These are phyloP conservation scores for Collybiopsis confluens DNA, from an alignment of 768 basidiomycete genomes.

Conservation along the genomic window DNA sequence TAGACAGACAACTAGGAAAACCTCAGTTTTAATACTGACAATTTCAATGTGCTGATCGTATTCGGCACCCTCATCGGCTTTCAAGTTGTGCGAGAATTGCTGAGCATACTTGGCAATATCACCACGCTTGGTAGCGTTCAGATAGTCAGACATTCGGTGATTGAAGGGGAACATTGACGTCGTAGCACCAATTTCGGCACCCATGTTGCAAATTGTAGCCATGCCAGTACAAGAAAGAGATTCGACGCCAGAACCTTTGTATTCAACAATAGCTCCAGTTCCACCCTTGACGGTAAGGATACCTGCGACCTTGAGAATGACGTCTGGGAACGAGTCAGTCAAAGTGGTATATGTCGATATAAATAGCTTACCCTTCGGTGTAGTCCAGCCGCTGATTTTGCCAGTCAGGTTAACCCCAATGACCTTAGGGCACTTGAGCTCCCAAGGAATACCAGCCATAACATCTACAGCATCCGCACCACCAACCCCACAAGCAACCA, in stretches of 20 bases:
- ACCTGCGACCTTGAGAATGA: slow-evolving; percentile 98
- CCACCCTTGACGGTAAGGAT: slow-evolving; percentile 99
- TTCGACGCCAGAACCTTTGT: slow-evolving; percentile 91
- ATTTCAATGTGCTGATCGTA: slow-evolving; percentile 95
- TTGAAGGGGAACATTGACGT: slow-evolving; percentile 99
- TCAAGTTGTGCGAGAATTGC: slow-evolving; percentile 85
- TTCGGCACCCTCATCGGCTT: slow-evolving; percentile 82
- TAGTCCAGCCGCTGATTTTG: slow-evolving; percentile 94
- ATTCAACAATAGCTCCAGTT: slow-evolving; percentile 98
- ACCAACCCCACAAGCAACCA: slow-evolving; percentile 99
- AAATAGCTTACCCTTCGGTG: slow-evolving; percentile 75
- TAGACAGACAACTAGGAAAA: background rate
- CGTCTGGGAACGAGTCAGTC: too few species aligned
- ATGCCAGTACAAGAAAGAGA: slow-evolving; percentile 97
- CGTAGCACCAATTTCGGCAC: slow-evolving; percentile 98
- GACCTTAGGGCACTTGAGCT: slow-evolving; percentile 98
- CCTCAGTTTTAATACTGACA: slow-evolving; percentile 27
- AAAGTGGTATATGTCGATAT: too few species aligned
- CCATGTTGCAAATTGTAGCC: slow-evolving; percentile 99
- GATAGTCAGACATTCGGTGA: slow-evolving; percentile 86
- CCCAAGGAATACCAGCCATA: slow-evolving; percentile 98
- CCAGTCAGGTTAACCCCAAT: slow-evolving; percentile 97
- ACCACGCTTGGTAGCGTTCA: slow-evolving; percentile 89
- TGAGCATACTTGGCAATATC: slow-evolving; percentile 88
- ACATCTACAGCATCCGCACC: slow-evolving; percentile 99